phyloP scores from a whole-genome alignment of 768 basidiomycete genomes.

The Leucocoprinus leucothites region DNA sequence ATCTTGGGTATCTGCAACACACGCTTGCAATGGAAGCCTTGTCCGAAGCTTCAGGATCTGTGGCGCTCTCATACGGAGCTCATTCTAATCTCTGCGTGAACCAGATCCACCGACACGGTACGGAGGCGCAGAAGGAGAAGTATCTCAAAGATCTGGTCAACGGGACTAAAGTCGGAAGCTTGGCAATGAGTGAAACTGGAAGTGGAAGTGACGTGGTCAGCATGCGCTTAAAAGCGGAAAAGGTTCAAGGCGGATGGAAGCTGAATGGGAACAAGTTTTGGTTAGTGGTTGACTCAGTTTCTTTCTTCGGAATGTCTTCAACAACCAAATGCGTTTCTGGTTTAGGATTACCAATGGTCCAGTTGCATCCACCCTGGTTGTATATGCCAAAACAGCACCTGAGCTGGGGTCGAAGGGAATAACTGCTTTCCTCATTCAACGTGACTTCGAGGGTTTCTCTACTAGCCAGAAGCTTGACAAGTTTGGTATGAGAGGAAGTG shows the following conservation, averaged over 20 bases:
- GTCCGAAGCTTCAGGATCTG: constrained; percentile 86
- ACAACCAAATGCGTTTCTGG: neutral
- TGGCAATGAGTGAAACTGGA: constrained; percentile 94
- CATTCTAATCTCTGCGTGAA: constrained; percentile 90
- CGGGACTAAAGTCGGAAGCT: constrained; percentile 81
- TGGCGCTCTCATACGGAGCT: constrained; percentile 89
- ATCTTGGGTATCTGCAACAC: constrained; percentile 82
- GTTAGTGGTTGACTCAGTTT: constrained; percentile 37
- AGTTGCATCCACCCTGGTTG: constrained; percentile 83
- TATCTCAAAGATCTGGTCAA: constrained; percentile 80
- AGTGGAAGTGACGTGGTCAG: constrained; percentile 95
- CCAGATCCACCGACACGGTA: constrained; percentile 84
- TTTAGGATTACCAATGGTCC: constrained; percentile 94
- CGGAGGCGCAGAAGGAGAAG: constrained; percentile 76
- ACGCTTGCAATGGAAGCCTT: constrained; percentile 94
- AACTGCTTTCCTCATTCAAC: constrained; percentile 89
- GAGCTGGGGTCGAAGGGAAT: constrained; percentile 82
- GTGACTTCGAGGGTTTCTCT: constrained; percentile 78
- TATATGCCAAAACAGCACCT: constrained; percentile 88
- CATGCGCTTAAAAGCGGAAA: constrained; percentile 83
- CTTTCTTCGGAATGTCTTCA: constrained; percentile 7
- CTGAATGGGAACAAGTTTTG: constrained; percentile 94
- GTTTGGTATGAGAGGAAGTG: constrained; percentile 94
- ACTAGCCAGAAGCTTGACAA: constrained; percentile 92
- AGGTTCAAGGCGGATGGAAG: constrained; percentile 70